A percentile compares a stretch with the other conserved stretches of the same genome.
Evolutionary conservation across 768 basidiomycete genomes (phyloP).

Genomic region (Mycena polygramma): DNA sequence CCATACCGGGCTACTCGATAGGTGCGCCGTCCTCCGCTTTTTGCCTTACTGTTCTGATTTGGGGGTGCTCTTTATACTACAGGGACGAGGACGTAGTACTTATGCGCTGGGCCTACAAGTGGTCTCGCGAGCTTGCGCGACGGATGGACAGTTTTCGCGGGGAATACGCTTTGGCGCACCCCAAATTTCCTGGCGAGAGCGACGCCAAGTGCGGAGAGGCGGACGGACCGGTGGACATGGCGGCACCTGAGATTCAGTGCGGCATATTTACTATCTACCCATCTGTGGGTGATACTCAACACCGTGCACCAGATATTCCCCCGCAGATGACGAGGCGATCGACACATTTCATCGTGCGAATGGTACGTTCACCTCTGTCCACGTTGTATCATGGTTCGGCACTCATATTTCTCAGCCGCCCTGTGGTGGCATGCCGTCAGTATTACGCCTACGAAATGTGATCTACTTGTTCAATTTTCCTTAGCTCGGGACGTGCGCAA

Average conservation of each 20-base stretch:
- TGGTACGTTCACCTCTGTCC: background rate
- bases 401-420: background rate
- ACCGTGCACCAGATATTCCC: conserved; percentile 23
- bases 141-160: conserved; percentile 50
- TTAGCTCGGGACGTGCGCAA: conserved; percentile 63
- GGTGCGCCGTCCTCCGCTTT: background rate
- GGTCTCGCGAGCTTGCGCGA: conserved; percentile 52
- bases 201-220: conserved; percentile 7
- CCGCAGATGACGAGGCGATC: conserved; percentile 38
- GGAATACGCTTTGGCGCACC: conserved; percentile 20
- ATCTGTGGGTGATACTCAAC: background rate
- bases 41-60: background rate
- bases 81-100: conserved; percentile 42
- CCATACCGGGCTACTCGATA: conserved; percentile 43
- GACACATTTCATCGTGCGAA: conserved; percentile 30
- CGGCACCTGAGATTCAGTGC: conserved; percentile 34
- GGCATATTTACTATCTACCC: background rate
- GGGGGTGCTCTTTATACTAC: too few species aligned
- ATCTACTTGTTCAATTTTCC: background rate
- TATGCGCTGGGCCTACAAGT: conserved; percentile 52
- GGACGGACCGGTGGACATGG: conserved; percentile 29
- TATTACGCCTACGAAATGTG: background rate
- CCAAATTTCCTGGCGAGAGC: conserved; percentile 5
- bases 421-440: conserved; percentile 25
- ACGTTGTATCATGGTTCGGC: background rate